Evolutionary conservation across 2,329 filamentous ascomycete genomes (phyloP), one percentile per base, ranked within the genome.

Genomic region (Alternaria arborescens): DNA sequence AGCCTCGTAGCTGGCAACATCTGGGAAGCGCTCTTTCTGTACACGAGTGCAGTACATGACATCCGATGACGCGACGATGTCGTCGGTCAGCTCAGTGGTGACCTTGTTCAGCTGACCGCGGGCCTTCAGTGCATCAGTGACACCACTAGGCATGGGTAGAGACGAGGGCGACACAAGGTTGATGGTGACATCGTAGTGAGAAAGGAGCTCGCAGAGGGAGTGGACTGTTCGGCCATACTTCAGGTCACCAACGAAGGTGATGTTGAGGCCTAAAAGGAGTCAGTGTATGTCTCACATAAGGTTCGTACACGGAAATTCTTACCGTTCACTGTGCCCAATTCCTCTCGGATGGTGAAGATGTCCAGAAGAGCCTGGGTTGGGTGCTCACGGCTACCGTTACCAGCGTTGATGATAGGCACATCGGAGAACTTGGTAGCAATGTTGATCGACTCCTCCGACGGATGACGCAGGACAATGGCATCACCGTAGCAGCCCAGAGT

Each of bases 351-450:
- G 55, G 95, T 98, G 84, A 97, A 99, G 59, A 99, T 89, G 75
- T 99, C 95, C 22, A 99, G 85, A 86, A 99, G 95, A 0, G 95
- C 95, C 81, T 99, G 95, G 0, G 95, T 99, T 0, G 95, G 95
- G 81, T 99, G 95, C 83, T 99, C 95, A 72, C 92, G 89, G 81
- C 91, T 93, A 66, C 95, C 95, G 78, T 99, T 99, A 52, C 95
- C 95, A 67, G 93, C 95, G 77, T 99, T 99, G 85, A 99, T 94
- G 74, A 99, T 89, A 1, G 95, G 95, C 0, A 97, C 92, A 16
- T 90, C 89, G 43, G 92, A 93, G 82, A 90, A 97, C 77, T 94
- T 94, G 72, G 91, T 89, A 1, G 94, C 95, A 52, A 91, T 87
- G 52, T 93, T 89, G 26, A 93, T 92, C 62, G 91, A 93, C 66